phyloP scores from a whole-genome alignment of 768 basidiomycete species.

The Chalciporus sphaerocephalus region DNA sequence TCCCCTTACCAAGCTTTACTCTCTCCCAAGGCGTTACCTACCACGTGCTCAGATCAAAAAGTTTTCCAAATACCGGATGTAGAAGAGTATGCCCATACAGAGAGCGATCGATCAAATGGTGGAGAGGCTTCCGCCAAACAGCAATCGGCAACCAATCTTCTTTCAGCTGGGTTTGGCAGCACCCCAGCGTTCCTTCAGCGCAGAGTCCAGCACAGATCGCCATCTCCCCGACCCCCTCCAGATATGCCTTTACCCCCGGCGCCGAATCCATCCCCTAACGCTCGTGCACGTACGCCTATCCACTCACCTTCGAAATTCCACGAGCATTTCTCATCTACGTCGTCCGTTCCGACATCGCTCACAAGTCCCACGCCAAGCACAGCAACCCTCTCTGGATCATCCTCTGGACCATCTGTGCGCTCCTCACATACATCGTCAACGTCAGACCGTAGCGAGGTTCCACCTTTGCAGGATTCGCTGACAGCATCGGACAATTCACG shows the following conservation, averaged over 20 bases:
- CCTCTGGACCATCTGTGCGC: constrained; percentile 27
- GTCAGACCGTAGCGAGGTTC: constrained; percentile 18
- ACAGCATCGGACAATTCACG: constrained; percentile 10
- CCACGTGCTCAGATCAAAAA: not conserved
- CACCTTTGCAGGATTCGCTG: constrained; percentile 6
- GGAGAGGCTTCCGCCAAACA: constrained; percentile 12
- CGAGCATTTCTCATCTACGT: constrained; percentile 31
- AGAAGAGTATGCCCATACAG: constrained; percentile 1
- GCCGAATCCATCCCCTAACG: constrained; percentile 4
- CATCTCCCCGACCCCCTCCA: constrained; percentile 29
- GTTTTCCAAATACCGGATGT: not conserved
- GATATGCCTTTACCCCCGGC: constrained; percentile 30
- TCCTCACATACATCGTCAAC: constrained; percentile 20
- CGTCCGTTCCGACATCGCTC: constrained; percentile 20
- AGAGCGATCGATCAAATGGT: constrained; percentile 8
- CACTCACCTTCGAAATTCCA: constrained; percentile 28
- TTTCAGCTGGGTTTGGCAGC: constrained; percentile 5
- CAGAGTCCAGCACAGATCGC: constrained; percentile 22
- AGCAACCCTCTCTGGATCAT: constrained; percentile 26
- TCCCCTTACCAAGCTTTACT: constrained; percentile 24
- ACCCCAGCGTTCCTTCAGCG: constrained; percentile 30
- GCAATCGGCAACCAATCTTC: constrained; percentile 8
- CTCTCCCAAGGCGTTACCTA: constrained; percentile 10
- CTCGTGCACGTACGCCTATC: constrained; percentile 11
- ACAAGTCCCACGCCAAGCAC: constrained; percentile 19